Base-by-base conservation (phyloP, 176 grass and related monocot species). In the Oryza rufipogon region DNA sequence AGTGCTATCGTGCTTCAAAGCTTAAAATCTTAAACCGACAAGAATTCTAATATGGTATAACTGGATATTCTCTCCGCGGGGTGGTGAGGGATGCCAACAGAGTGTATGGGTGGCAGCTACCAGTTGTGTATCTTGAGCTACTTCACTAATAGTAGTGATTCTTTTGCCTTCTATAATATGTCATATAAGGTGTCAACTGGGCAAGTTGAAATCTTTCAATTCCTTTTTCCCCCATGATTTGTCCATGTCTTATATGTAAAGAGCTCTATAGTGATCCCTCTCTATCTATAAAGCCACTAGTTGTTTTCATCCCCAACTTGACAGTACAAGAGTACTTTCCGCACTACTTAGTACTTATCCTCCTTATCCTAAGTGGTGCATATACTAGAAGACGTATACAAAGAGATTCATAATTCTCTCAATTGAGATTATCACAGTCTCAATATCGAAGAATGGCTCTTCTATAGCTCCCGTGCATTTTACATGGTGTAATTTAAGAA, bases 291-390 rank as follows among this genome's bases (percentile, higher is more conserved):
- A 77, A 81, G 83, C 26, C 60, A 11, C 56, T 8, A 4, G 58
- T 72, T 78, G 73, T 77, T 82, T 82, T 82, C 79, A 33, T 68
- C 20, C 23, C 48, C 69, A 90, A 30, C 61, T 30, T 26, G 63
- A 30, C 47, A 73, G 25, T 51, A 78, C 36, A 51, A 22, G 67
- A 46, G 61, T 42, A 68, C 88, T 83, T 79, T 67, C 48, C 41
- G 74, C 64, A 82, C 68, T 74, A 41, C 68, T 63, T 70, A 61
- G 60, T 74, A 79, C 84, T 86, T 83, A 90, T 83, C 88, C 25
- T 74, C 60, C 58, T 61, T 81, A 74, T 79, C 68, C 74, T 71
- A 42, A 86, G 73, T 67, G 77, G 46, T 82, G 66, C 45, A 38
- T 61, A 74, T 28, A 64, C 20, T 32, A 56, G 26, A 82, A 49